Evolutionary conservation across 192 early-diverging fungal species (phyloP), one percentile per base, ranked within the genome.

Genomic region (Backusella liffmaniae): DNA sequence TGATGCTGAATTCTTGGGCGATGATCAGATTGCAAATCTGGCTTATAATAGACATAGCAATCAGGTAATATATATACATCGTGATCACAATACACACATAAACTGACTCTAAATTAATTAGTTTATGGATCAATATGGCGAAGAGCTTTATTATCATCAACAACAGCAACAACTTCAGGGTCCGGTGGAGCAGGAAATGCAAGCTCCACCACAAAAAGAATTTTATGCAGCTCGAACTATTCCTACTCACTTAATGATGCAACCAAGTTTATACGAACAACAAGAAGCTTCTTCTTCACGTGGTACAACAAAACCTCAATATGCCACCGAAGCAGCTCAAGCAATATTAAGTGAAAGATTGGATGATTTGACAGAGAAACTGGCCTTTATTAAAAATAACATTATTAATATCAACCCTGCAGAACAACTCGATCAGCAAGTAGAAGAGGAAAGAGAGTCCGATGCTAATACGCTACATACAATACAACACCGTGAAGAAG

Each of bases 341-440:
- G 62, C 72, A 16, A 29, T 80, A 3, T 37, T 80, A 56, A 76
- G 46, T 59, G 79, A 73, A 39, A 36, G 49, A 41, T 34, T 80
- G 29, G 79, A 80, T 21, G 75, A 77, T 49, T 46, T 80, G 49
- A 80, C 75, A 3, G 75, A 80, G 53, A 80, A 80, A 36, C 37
- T 80, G 18, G 29, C 49, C 8, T 77, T 44, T 73, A 80, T 80
- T 21, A 70, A 75, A 67, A 76, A 73, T 4, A 80, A 72, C 67
- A 80, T 80, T 13, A 80, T 80, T 44, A 21, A 76, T 53, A 72
- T 79, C 49, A 42, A 65, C 18, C 26, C 62, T 37, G 56, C 35
- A 73, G 10, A 41, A n/a, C 53, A 62, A n/a, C 6, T 3, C 12
- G 42, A 70, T 21, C 18, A 34, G 8, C 42, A 72, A 30, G 71